phyloP scores from a whole-genome alignment of 345 rosid genomes.

The Passiflora organensis region DNA sequence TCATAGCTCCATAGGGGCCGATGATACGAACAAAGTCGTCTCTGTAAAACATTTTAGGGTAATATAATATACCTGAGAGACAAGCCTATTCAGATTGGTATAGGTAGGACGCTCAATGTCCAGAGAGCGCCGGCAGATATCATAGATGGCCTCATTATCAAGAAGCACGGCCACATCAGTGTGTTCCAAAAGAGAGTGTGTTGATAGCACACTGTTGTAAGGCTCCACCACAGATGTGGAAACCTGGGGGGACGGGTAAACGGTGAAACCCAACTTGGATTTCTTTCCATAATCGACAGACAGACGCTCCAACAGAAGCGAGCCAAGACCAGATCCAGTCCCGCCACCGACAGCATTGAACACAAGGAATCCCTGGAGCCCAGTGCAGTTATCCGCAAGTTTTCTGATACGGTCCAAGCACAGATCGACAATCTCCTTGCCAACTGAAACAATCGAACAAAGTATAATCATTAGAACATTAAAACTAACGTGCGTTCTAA shows the following conservation, averaged over 20 bases:
- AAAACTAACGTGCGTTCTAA: too few relatives aligned
- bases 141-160: slow-evolving; percentile 27
- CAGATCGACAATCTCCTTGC: slow-evolving; percentile 25
- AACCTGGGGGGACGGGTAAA: slow-evolving; percentile 26
- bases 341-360: slow-evolving; percentile 30
- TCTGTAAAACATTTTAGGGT: too few relatives aligned
- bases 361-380: slow-evolving; percentile 27
- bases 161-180: slow-evolving; percentile 28
- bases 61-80: slow-evolving; percentile 22
- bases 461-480: neutral
- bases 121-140: slow-evolving; percentile 28
- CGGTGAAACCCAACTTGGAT: slow-evolving; percentile 28
- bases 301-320: slow-evolving; percentile 25
- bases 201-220: slow-evolving; percentile 27
- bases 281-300: slow-evolving; percentile 30
- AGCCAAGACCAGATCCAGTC: slow-evolving; percentile 28
- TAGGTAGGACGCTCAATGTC: slow-evolving; percentile 29
- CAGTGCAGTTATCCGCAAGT: slow-evolving; percentile 29
- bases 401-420: slow-evolving; percentile 26
- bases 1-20: too few relatives aligned
- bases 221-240: slow-evolving; percentile 30
- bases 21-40: too few relatives aligned
- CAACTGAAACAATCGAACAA: slow-evolving; percentile 17
- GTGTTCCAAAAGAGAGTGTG: slow-evolving; percentile 26
- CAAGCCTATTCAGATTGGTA: slow-evolving; percentile 25